Evolutionary conservation across 345 rosid genomes (phyloP), one percentile per base, ranked within the genome.

Genomic region (Raphanus sativus): DNA sequence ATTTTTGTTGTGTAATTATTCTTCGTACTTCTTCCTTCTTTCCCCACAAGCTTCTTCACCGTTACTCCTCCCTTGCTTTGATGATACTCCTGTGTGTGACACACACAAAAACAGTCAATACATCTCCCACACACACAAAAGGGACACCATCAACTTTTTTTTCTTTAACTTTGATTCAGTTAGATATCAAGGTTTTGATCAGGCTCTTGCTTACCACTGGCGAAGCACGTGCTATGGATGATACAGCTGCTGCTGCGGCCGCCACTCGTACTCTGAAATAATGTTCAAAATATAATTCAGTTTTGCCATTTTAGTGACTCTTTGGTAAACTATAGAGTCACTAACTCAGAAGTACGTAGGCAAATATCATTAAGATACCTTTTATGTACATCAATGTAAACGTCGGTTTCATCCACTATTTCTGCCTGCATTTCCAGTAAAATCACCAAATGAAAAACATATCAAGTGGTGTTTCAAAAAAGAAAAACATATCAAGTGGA

Each of bases 321-420:
- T 48, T n/a, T 65, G 10, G 11, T 58, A 13, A 28, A 66, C n/a
- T 60, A 24, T 1, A 45, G 45, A 42, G 28, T 0, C 65, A 65
- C 71, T 29, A 54, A 71, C 52, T 17, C 52, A 9, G 30, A 70
- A 63, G 34, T 3, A 16, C 69, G 34, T 3, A 16, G 69, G 3
- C 26, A 72, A 2, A 29, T 15, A 8, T 2, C 68, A 59, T 2
- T 28, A 21, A 12, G 0, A n/a, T 88, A 90, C 96, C 90, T 87
- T 83, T 84, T 90, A 78, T 90, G 96, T 67, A 90, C 96, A 78
- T 90, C 96, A 15, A 89, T 36, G 69, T 87, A 90, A 9, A 85
- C 91, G 72, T 90, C 90, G 8, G 96, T 90, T 83, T 88, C 96
- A 59, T 90, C 96, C 26, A 90, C 93, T 30, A 90, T 90, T 72